Evolutionary conservation across 495 filamentous ascomycete genomes (phyloP), one percentile per base, ranked within the genome.

Genomic region (Penicillium nucicola): DNA sequence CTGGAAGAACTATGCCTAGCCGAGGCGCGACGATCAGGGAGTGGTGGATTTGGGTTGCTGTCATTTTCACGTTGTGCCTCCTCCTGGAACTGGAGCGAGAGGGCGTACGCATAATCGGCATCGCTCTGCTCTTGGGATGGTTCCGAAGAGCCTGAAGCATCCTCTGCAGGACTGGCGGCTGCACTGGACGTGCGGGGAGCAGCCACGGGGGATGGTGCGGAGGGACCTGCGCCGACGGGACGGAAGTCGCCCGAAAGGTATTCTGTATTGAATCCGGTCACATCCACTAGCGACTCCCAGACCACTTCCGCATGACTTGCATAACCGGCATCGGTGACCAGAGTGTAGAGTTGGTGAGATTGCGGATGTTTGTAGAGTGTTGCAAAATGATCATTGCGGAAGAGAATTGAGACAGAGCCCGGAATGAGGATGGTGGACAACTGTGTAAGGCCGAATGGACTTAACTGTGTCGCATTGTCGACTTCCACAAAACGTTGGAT

Each of bases 321-420:
- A 58, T 92, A 98, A 13, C 93, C 93, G 12, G 87, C 86, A 68
- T 98, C 93, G 8, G 93, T 98, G 19, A 98, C 90, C 14, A 97
- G 66, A 0, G 86, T 88, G 48, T 87, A 78, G 0, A 98, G 76
- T 52, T 84, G 78, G 4, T 77, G 66, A 0, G 87, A 86, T 23
- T 81, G 72, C 0, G 90, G 90, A 53, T 93, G 73, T 50, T 90
- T 84, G 64, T 96, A 95, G 0, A 98, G 62, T 0, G 93, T 97
- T 23, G 86, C 86, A 62, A 98, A 98, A 68, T 98, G 93, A 58
- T 97, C 92, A 54, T 98, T 98, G 28, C 93, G 82, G 72, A 98
- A 98, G 2, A 97, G 68, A 41, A 98, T 97, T 0, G 87, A 88
- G 7, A 95, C 76, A 0, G 85, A 81, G 2, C 89, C 90, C 1